phyloP scores from a whole-genome alignment of 2,329 filamentous ascomycete genomes.

The Aphanoascus verrucosus region DNA sequence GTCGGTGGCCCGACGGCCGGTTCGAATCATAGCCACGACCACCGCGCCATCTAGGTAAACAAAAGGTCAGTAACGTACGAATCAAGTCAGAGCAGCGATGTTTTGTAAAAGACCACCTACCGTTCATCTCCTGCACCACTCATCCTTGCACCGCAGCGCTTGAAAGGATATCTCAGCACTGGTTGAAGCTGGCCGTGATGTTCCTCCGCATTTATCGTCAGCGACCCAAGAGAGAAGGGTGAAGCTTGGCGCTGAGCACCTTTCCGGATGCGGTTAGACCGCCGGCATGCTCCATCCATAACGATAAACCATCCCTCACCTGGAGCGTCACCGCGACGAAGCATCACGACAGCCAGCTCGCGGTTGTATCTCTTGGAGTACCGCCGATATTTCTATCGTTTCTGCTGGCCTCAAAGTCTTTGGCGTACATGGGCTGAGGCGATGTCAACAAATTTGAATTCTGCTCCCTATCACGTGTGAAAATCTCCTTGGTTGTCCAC shows the following conservation, averaged over 20 bases:
- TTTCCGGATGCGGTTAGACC: conserved; percentile 7
- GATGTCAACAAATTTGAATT: not conserved
- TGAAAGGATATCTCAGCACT: conserved; percentile 1
- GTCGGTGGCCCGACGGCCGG: conserved; percentile 30
- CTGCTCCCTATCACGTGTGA: not conserved
- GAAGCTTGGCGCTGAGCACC: conserved; percentile 6
- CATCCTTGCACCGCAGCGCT: conserved; percentile 23
- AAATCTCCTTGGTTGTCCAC: not conserved
- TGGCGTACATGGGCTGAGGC: not conserved
- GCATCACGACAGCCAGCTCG: conserved; percentile 8
- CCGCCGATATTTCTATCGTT: not conserved
- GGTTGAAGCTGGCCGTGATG: not conserved
- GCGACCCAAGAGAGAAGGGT: not conserved
- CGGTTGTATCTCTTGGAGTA: not conserved
- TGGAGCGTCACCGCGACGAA: not conserved
- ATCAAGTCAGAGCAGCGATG: not conserved
- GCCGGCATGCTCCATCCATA: conserved; percentile 6
- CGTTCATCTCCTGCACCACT: conserved; percentile 30
- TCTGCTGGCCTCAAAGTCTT: not conserved
- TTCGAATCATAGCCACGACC: conserved; percentile 28
- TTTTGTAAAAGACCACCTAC: conserved; percentile 19
- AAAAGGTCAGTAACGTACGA: conserved; percentile 2
- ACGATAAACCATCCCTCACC: conserved; percentile 5
- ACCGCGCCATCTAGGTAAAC: conserved; percentile 30
- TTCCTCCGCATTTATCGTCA: not conserved